Evolutionary conservation across 2,329 filamentous ascomycete genomes (phyloP).

Genomic region (Rhynchosporium secalis): DNA sequence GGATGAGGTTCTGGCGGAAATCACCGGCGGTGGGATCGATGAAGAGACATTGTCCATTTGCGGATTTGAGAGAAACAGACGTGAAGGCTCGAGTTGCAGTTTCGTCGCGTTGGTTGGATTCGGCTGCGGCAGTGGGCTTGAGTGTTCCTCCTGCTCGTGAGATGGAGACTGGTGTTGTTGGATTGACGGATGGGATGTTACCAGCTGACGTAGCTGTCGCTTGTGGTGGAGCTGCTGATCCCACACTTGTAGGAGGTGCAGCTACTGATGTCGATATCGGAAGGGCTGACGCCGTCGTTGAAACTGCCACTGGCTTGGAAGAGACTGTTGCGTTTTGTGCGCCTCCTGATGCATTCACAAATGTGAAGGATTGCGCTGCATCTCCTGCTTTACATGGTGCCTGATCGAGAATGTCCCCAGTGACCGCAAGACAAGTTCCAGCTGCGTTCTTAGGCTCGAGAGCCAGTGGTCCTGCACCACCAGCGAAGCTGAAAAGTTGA

Average conservation of each 20-base stretch:
- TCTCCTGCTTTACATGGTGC: constrained; percentile 46
- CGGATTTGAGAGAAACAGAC: constrained; percentile 44
- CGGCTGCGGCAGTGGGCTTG: constrained; percentile 50
- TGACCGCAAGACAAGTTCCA: constrained; percentile 50
- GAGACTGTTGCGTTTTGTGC: not conserved
- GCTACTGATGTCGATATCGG: constrained; percentile 10
- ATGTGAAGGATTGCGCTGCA: constrained; percentile 46
- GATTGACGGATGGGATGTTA: constrained; percentile 33
- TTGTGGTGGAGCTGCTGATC: too few species aligned
- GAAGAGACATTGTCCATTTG: constrained; percentile 45
- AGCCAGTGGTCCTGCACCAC: constrained; percentile 44
- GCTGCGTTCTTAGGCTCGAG: constrained; percentile 49
- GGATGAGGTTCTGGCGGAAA: constrained; percentile 48
- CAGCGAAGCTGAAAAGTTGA: constrained; percentile 52
- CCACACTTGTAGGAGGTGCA: constrained; percentile 1
- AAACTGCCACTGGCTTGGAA: not conserved
- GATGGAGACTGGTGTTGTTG: constrained; percentile 48
- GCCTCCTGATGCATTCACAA: constrained; percentile 26
- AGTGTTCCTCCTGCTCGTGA: constrained; percentile 52
- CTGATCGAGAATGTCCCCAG: constrained; percentile 46
- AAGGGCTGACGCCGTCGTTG: constrained; percentile 3
- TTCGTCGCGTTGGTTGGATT: constrained; percentile 46
- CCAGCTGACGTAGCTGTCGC: constrained; percentile 1
- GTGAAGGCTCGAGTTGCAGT: constrained; percentile 46
- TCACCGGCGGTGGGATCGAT: constrained; percentile 49